Evolutionary conservation across 345 rosid species (phyloP), one percentile per base, ranked within the genome.

Genomic region (Eucalyptus sideroxylon): DNA sequence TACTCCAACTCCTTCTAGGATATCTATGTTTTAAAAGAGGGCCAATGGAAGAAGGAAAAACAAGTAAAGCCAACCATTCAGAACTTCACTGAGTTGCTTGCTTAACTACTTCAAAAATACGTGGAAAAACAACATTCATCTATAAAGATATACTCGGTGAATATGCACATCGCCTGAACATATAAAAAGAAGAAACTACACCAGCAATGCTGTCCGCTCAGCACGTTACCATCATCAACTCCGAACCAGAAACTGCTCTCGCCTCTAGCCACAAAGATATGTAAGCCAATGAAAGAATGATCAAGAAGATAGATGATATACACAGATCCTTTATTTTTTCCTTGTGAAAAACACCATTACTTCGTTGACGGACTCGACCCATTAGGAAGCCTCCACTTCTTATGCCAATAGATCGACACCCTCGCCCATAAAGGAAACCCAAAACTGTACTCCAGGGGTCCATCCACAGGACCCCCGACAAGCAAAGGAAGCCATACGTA

Each of bases 321-420:
- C 81, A 67, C 53, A 42, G 47, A 50, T 14, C 65, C 16, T 19
- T 87, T 81, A 34, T 37, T 42, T 83, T n/a, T 49, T 30, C 67
- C 53, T 77, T 14, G 40, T 34, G 81, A 16, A 23, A 45, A 16
- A 69, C 85, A 86, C 88, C 67, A 30, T 23, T 77, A 77, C 27
- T 40, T 77, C 0, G 30, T 77, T 77, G 85, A 40, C 4, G 5
- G 11, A 53, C 91, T 92, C 80, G 60, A 89, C 40, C 89, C 89
- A 7, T 89, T 88, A 87, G 99, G 98, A 88, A 97, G 95, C 90
- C 92, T 93, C 99, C 99, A 98, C 91, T 93, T 98, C 89, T 93
- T 94, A 69, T 97, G 99, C 98, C 99, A 97, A 90, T 94, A 96
- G 80, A 98, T 94, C 8, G 98, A 97, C 50, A 95, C 97, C 90